These are phyloP conservation scores for Dothideomycetidae sp. DNA, from an alignment of 2,329 filamentous ascomycete species.

Conservation along the genomic window DNA sequence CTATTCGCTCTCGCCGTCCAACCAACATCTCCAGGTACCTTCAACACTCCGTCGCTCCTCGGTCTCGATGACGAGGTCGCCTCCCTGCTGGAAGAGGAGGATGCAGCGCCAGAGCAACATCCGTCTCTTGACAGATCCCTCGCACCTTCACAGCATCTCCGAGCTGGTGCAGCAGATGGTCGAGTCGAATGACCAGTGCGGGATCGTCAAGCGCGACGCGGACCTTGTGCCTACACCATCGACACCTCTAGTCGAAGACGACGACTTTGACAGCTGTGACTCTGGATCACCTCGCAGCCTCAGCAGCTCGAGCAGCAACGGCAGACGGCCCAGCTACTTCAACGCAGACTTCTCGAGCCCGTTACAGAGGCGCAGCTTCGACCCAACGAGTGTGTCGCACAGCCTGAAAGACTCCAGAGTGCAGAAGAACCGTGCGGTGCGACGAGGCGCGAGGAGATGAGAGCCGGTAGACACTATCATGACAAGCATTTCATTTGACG, in stretches of 20 bases:
- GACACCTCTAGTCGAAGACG: constrained; percentile 7
- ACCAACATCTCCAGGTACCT: constrained; percentile 16
- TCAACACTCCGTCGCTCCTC: constrained; percentile 15
- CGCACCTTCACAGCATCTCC: constrained; percentile 24
- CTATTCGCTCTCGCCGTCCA: constrained; percentile 15
- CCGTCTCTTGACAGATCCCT: constrained; percentile 23
- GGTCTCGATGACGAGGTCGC: constrained; percentile 15
- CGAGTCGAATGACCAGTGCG: constrained; percentile 25
- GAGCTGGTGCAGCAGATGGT: constrained; percentile 26
- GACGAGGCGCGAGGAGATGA: constrained; percentile 5
- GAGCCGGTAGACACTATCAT: too few relatives aligned
- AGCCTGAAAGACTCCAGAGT: constrained; percentile 5
- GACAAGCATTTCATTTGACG: constrained; percentile 3
- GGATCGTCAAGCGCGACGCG: constrained; percentile 6
- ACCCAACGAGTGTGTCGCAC: constrained; percentile 7
- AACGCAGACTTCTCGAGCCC: constrained; percentile 7
- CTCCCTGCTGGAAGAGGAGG: constrained; percentile 12
- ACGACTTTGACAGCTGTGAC: constrained; percentile 12
- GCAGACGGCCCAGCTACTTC: constrained; percentile 9
- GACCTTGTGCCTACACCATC: constrained; percentile 4
- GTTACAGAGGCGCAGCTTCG: constrained; percentile 5
- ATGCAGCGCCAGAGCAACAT: constrained; percentile 25
- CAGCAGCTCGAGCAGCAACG: constrained; percentile 10
- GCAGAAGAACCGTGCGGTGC: constrained; percentile 4
- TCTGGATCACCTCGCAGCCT: constrained; percentile 7